Percentiles rank a stretch among this genome's conserved stretches.
phyloP scores from a whole-genome alignment of 805 yeast species.

The Saturnispora besseyi region DNA sequence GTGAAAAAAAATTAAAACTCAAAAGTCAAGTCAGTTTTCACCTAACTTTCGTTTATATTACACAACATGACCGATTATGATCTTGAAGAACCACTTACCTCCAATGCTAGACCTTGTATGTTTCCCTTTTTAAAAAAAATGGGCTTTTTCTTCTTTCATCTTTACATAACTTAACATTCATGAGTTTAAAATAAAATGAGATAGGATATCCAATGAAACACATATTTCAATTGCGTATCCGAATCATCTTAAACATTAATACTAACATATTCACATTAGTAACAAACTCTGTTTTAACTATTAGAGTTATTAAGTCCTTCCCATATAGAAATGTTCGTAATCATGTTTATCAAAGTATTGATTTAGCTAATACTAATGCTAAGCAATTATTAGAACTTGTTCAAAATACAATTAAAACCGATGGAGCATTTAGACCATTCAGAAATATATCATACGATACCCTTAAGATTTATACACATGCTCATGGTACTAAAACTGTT shows the following conservation, averaged over 20 bases:
- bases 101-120: slow-evolving; percentile 60
- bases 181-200: neutral
- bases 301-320: slow-evolving; percentile 84
- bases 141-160: no score
- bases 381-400: slow-evolving; percentile 49
- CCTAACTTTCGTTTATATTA: neutral
- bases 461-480: slow-evolving; percentile 83
- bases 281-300: slow-evolving; percentile 67
- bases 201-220: no score
- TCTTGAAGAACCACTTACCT: slow-evolving; percentile 67
- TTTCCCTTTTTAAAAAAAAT: slow-evolving; percentile 3
- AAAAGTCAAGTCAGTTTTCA: neutral
- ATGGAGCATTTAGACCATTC: slow-evolving; percentile 74
- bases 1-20: no score
- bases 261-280: slow-evolving; percentile 20
- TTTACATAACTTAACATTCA: neutral
- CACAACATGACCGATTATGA: slow-evolving; percentile 26
- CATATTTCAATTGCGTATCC: no score
- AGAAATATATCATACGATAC: slow-evolving; percentile 67
- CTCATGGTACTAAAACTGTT: slow-evolving; percentile 91
- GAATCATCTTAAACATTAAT: neutral
- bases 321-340: slow-evolving; percentile 84
- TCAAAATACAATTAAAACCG: slow-evolving; percentile 33
- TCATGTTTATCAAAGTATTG: slow-evolving; percentile 56
- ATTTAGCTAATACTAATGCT: slow-evolving; percentile 63